Conservation (phyloP, 768 basidiomycete genomes). For the Candolleomyces eurysporus region DNA sequence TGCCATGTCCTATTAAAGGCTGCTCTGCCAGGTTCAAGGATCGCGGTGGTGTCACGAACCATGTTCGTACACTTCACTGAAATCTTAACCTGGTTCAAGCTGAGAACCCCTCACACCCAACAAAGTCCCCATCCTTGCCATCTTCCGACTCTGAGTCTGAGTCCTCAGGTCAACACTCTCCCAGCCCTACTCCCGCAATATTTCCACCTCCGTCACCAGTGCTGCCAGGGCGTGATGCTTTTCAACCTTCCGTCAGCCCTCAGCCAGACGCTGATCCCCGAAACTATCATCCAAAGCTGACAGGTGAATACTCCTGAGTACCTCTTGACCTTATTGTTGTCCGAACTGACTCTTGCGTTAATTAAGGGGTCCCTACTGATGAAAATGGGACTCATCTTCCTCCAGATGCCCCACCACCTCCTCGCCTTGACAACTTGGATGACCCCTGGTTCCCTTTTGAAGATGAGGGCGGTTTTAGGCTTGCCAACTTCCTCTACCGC, state of each 20-base stretch:
- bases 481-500: slow-evolving; percentile 18
- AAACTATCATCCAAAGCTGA: background rate
- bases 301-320: background rate
- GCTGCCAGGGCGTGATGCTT: no score
- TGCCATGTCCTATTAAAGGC: background rate
- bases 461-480: slow-evolving; percentile 7
- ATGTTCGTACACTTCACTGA: background rate
- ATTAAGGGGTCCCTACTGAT: background rate
- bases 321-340: background rate
- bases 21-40: background rate
- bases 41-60: background rate
- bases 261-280: no score
- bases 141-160: no score
- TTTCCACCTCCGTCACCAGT: no score
- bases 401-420: background rate
- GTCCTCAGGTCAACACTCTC: no score
- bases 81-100: background rate
- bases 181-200: no score
- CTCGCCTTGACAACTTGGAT: background rate
- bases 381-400: background rate
- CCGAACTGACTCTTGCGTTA: background rate
- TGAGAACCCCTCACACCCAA: background rate
- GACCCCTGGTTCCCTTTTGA: slow-evolving; percentile 16
- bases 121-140: background rate
- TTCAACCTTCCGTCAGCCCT: no score